Evolutionary conservation across 2,329 filamentous ascomycete species (phyloP), one percentile per base, ranked within the genome.

Genomic region (Aspergillus luchuensis): DNA sequence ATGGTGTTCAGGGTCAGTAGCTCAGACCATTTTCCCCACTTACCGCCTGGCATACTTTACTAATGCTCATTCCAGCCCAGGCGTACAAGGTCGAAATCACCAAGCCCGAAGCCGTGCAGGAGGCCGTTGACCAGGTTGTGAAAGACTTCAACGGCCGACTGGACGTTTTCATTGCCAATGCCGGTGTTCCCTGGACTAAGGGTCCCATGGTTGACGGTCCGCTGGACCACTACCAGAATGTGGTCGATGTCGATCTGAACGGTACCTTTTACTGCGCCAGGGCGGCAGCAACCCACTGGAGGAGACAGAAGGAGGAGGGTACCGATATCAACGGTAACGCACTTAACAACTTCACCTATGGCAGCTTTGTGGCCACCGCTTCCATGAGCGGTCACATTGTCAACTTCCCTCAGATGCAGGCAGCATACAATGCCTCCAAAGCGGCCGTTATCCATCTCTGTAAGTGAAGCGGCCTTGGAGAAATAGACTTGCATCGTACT

Each of bases 91-190:
- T 81, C 51, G 73, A 84, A 62, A 74, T 82, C 52, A 80, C 75
- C 28, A 70, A 79, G 60, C 71, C 74, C 25, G 70, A 79, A 45
- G 72, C 74, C 23, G 77, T 81, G 19, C 74, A 80, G 63, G 65
- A 76, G 52, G 72, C 76, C 48, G 72, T 82, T 28, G 75, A 79
- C 56, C 65, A 72, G 23, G 76, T 76, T 50, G 77, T 81, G 56
- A 73, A 79, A 61, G 89, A 93, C 15, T 90, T 93, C 77, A 87
- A 89, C 71, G 88, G 88, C 61, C 85, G 89, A 5, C 84, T 94
- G 8, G 91, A 93, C 69, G 81, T 92, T 66, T 92, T 94, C 69
- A 85, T 93, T 48, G 90, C 91, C 67, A 94, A 95, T 72, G 88
- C 88, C 13, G 90, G 90, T 55, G 87, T 92, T 56, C 83, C 87